These are phyloP conservation scores for Magnusiomyces magnusii DNA, from an alignment of 1,139 yeast species.

Conservation along the genomic window DNA sequence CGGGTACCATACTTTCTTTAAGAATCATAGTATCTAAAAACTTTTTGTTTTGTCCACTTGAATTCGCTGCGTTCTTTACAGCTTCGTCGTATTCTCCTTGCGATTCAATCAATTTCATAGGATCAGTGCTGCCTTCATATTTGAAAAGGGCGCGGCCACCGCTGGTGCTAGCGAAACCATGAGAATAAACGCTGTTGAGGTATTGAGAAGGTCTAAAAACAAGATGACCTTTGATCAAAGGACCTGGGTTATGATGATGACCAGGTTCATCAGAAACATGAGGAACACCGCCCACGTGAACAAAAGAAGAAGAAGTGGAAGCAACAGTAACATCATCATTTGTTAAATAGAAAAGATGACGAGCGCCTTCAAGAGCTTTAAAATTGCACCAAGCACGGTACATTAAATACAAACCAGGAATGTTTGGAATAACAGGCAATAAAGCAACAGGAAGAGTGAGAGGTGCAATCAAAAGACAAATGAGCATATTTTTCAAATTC, in stretches of 20 bases:
- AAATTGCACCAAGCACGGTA: conserved; percentile 80
- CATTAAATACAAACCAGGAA: conserved; percentile 86
- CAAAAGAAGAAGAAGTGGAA: background rate
- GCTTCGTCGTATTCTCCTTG: background rate
- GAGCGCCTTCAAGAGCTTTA: conserved; percentile 71
- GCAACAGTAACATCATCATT: conserved; percentile 18
- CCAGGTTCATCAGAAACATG: background rate
- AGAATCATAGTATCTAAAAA: background rate
- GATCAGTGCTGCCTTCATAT: background rate
- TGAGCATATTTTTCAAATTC: conserved; percentile 41
- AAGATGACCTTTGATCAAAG: background rate
- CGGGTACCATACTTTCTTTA: background rate
- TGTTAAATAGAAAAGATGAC: conserved; percentile 52
- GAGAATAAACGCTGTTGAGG: background rate
- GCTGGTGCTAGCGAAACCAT: background rate
- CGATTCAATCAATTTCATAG: background rate
- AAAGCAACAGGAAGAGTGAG: conserved; percentile 72
- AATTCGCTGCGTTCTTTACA: background rate
- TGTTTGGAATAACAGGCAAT: conserved; percentile 82
- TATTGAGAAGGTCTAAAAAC: background rate
- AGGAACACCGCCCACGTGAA: background rate
- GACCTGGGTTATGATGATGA: background rate
- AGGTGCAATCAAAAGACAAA: conserved; percentile 62
- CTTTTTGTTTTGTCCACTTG: background rate
- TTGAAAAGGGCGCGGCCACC: background rate